A percentile compares a stretch with the other conserved stretches of the same genome.
Conservation (phyloP, 805 yeast genomes). For the Komagataella mondaviorum region DNA sequence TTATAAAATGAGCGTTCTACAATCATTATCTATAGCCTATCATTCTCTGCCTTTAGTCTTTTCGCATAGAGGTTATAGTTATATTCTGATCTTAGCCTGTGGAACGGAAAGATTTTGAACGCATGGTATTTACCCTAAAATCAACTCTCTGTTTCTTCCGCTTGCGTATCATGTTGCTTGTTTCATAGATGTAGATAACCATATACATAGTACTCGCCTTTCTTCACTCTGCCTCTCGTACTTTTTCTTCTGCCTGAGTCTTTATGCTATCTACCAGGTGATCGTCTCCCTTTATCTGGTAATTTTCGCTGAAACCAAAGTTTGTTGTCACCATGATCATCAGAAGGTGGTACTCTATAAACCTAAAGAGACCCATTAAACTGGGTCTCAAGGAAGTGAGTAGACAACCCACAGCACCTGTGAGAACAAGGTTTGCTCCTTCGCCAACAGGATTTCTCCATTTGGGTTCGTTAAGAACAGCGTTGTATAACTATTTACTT, state of each 20-base stretch:
- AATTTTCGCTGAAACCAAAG: not conserved
- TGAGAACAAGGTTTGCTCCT: conserved; percentile 90
- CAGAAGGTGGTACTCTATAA: not conserved
- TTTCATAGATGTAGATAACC: too few species aligned
- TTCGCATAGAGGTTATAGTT: too few species aligned
- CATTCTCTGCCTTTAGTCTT: not conserved
- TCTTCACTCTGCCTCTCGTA: not conserved
- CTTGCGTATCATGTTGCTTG: too few species aligned
- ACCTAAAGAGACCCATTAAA: not conserved
- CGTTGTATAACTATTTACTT: conserved; percentile 72
- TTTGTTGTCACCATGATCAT: not conserved
- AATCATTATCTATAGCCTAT: not conserved
- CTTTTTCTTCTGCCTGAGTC: not conserved
- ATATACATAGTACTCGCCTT: too few species aligned
- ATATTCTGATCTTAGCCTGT: too few species aligned
- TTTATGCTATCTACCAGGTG: not conserved
- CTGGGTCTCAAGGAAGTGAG: not conserved
- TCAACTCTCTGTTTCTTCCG: too few species aligned
- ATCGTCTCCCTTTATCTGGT: not conserved
- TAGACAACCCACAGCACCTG: conserved; percentile 38
- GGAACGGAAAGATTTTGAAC: too few species aligned
- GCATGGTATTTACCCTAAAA: too few species aligned
- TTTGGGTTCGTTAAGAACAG: conserved; percentile 87
- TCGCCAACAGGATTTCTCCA: conserved; percentile 97
- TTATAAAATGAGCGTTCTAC: too few species aligned